phyloP scores from a whole-genome alignment of 441 rosid species.

The Sinapis alba region DNA sequence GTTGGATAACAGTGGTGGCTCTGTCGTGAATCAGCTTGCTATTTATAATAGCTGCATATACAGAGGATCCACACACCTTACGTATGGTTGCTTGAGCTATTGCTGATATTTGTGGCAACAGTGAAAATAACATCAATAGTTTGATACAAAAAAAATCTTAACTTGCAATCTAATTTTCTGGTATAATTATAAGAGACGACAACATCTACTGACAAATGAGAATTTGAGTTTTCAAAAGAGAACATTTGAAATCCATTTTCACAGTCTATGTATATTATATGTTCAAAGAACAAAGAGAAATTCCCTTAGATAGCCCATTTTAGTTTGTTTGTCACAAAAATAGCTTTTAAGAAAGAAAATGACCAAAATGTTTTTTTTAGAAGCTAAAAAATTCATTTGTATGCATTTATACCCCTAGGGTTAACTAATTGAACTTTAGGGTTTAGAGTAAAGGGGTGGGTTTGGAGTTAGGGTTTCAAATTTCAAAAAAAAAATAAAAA shows the following conservation, averaged over 20 bases:
- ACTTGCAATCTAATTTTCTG: neutral
- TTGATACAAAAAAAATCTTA: neutral
- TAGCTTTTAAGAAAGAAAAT: too few species aligned
- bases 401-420: too few species aligned
- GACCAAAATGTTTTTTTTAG: too few species aligned
- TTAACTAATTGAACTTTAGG: too few species aligned
- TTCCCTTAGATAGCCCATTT: too few species aligned
- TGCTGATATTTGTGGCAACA: slow-evolving; percentile 69
- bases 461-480: too few species aligned
- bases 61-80: slow-evolving; percentile 93
- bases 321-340: too few species aligned
- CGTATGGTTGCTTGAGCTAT: slow-evolving; percentile 99
- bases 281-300: neutral
- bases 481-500: too few species aligned
- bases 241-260: neutral
- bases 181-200: neutral
- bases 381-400: too few species aligned
- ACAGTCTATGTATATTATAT: neutral
- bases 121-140: neutral
- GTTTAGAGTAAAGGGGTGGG: too few species aligned
- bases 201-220: neutral
- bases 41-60: slow-evolving; percentile 84
- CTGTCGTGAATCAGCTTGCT: slow-evolving; percentile 56
- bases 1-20: slow-evolving; percentile 63
- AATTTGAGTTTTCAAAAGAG: neutral